Conservation (phyloP, 164 flowering plant genomes). For the Vitis riparia region DNA sequence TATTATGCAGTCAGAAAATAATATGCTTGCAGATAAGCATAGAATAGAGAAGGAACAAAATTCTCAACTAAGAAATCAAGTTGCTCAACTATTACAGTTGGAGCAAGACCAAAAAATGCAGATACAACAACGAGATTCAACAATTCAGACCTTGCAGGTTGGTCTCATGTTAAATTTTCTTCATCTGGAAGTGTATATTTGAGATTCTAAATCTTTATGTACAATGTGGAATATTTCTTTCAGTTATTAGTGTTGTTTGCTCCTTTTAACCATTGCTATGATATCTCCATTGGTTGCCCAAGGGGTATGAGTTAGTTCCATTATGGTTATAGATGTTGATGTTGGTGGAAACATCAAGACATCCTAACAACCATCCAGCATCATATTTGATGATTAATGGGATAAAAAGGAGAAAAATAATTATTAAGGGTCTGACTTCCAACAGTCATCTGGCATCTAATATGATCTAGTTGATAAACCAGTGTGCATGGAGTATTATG, state of each 20-base stretch:
- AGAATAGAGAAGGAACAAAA: constrained; percentile 90
- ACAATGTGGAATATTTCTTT: neutral
- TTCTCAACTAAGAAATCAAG: constrained; percentile 82
- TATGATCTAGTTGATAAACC: too few species aligned
- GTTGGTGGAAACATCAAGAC: neutral
- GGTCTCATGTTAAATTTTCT: neutral
- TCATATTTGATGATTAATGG: too few species aligned
- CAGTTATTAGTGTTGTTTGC: neutral
- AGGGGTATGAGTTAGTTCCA: neutral
- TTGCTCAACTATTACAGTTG: constrained; percentile 73
- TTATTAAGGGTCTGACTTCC: too few species aligned
- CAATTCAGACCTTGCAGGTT: constrained; percentile 82
- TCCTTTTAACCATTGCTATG: neutral
- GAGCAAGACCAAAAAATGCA: constrained; percentile 86
- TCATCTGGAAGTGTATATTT: neutral
- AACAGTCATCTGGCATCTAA: too few species aligned
- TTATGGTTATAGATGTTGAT: neutral
- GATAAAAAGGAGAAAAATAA: too few species aligned
- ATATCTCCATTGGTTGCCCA: neutral
- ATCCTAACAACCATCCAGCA: neutral
- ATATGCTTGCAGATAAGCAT: constrained; percentile 70
- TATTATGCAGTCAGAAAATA: constrained; percentile 72
- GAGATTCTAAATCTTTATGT: neutral
- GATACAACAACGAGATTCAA: constrained; percentile 70
- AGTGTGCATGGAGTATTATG: too few species aligned